Base-by-base conservation (phyloP, 768 basidiomycete genomes). In the Mrakia blollopis region DNA sequence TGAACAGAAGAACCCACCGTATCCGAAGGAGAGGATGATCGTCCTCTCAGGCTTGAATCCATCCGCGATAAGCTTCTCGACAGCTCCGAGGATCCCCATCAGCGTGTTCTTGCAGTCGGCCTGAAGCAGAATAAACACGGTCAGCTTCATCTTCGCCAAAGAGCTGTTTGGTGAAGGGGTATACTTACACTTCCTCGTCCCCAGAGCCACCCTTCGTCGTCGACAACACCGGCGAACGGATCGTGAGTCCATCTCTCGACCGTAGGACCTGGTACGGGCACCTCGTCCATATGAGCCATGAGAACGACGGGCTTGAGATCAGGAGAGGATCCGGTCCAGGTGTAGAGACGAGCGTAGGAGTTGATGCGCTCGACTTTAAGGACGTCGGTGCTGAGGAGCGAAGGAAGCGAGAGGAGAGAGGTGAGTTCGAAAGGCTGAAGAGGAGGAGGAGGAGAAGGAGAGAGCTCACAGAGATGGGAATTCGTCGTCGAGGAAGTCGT, bases 81-180 rank as follows among this genome's bases (percentile, higher is more conserved):
- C 83, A 21, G 91, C 85, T 8, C 85, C 83, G 75, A 87, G 88
- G 73, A 71, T 84, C 0, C 81, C 83, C 73, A 85, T 79, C 35
- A 84, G 72, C 90, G 84, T 80, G 88, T 88, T 88, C 85, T 94
- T 94, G 84, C 92, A 91, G 80, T 93, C 92, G 3, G 85, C 85
- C 57, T 57, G 23, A 8, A 8, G 4, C 2, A 28, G 7, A 28
- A 5, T n/a, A n/a, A 2, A 6, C 13, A 57, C 8, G 7, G 47
- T 50, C 47, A 50, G 47, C 47, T 16, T 18, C 47, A 18, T 50
- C 47, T 50, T 50, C 47, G 47, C 2, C 18, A 2, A 50, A 50
- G 18, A n/a, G n/a, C n/a, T n/a, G n/a, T n/a, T n/a, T n/a, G n/a
- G n/a, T n/a, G n/a, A 11, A 10, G n/a, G 28, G 4, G 57, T 44